Base-by-base conservation (phyloP, 768 basidiomycete species). In the Goffeauzyma gilvescens region DNA sequence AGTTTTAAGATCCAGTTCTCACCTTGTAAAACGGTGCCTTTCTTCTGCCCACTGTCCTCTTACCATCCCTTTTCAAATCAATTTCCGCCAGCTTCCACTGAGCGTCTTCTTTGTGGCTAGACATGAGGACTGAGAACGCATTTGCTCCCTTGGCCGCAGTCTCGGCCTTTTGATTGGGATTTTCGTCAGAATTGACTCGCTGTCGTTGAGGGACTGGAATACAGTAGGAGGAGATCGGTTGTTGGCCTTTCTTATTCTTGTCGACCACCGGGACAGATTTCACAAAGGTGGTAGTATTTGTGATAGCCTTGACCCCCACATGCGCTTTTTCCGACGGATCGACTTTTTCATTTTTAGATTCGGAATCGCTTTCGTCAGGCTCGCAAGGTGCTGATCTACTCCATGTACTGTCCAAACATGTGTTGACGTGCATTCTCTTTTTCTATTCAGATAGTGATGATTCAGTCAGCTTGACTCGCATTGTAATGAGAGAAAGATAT, bases 21-120 rank as follows among this genome's bases (percentile, higher is more conserved):
- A 86, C 73, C 66, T 95, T 98, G 66, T 90, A 96, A 59, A 96
- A 96, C 0, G 93, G 93, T 0, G 87, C 84, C 45, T 74, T 76
- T 45, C 81, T 68, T 22, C 81, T 71, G 15, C 55, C 57, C 12
- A 48, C 38, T 10, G 46, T 41, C 24, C 63, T 37, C 46, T 60
- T 60, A 15, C 54, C 58, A 44, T 59, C 60, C 44, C 54, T 34
- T 50, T 53, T 63, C 53, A 61, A 48, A 48, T 65, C 62, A 28
- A 52, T 52, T 42, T 64, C 59, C 0, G 78, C 86, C 59, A 84
- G 81, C 55, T 78, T 80, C 87, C 89, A 95, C 2, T 74, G 73
- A 46, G 77, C 76, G 36, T 73, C 74, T 56, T 90, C 84, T 50
- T 77, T 78, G 50, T 75, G 69, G 1, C 80, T 78, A n/a, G 76